Evolutionary conservation across 2,329 filamentous ascomycete genomes (phyloP).

Genomic region (Fusarium hostae): DNA sequence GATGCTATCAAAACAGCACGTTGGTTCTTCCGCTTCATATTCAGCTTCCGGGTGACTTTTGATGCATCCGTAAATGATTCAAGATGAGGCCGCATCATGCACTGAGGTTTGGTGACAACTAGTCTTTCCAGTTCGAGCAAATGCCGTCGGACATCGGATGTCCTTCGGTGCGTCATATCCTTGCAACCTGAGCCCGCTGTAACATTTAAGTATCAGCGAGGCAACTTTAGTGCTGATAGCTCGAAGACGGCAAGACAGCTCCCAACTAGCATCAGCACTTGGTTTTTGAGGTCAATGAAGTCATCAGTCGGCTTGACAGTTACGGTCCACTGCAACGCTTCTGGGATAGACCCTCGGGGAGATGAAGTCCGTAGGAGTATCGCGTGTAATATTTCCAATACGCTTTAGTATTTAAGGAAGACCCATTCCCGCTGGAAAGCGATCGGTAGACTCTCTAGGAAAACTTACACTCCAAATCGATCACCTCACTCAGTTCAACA

Average conservation of each 20-base stretch:
- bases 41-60: background rate
- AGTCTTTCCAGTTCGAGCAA: background rate
- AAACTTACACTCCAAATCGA: background rate
- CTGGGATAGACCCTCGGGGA: too few species aligned
- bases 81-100: fast-evolving
- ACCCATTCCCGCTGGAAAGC: fast-evolving
- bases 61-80: too few species aligned
- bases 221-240: too few species aligned
- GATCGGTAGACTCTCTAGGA: background rate
- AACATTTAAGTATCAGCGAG: background rate
- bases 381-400: background rate
- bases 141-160: background rate
- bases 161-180: background rate
- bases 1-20: too few species aligned
- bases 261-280: background rate
- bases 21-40: too few species aligned
- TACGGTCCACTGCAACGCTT: background rate
- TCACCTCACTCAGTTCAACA: background rate
- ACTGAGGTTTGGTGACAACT: fast-evolving
- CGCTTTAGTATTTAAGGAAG: background rate
- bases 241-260: background rate
- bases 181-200: background rate
- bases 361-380: background rate
- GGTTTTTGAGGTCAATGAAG: fast-evolving
- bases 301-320: background rate